Conservation (phyloP, 129 eudicot species). For the Saposhnikovia divaricata region DNA sequence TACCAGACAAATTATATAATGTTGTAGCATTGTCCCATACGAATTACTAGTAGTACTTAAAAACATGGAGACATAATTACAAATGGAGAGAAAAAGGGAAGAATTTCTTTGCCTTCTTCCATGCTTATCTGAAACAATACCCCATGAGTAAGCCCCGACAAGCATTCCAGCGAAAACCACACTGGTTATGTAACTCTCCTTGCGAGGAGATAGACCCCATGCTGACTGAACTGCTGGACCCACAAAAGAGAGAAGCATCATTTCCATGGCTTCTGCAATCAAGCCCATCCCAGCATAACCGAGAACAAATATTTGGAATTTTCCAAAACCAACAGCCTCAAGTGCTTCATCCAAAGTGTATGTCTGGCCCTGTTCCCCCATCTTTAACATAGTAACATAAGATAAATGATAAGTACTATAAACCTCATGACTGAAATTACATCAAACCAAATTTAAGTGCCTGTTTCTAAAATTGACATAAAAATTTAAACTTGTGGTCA, state of each 20-base stretch:
- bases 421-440: background rate
- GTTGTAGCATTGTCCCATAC: background rate
- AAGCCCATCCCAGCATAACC: constrained; percentile 62
- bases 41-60: background rate
- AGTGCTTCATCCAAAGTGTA: constrained; percentile 57
- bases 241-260: constrained; percentile 63
- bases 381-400: constrained; percentile 21
- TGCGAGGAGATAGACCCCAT: constrained; percentile 46
- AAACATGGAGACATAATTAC: background rate
- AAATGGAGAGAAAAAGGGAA: background rate
- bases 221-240: constrained; percentile 56
- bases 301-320: constrained; percentile 42
- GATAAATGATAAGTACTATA: background rate
- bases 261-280: constrained; percentile 66
- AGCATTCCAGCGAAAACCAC: constrained; percentile 61
- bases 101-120: constrained; percentile 36
- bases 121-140: constrained; percentile 46
- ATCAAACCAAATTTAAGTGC: background rate
- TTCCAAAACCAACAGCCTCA: constrained; percentile 46
- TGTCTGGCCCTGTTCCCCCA: constrained; percentile 36
- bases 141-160: constrained; percentile 57
- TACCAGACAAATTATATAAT: background rate
- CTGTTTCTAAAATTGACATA: background rate
- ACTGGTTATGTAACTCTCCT: constrained; percentile 47
- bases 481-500: background rate